Conservation (phyloP, 768 basidiomycete genomes). For the Lentinula edodes region DNA sequence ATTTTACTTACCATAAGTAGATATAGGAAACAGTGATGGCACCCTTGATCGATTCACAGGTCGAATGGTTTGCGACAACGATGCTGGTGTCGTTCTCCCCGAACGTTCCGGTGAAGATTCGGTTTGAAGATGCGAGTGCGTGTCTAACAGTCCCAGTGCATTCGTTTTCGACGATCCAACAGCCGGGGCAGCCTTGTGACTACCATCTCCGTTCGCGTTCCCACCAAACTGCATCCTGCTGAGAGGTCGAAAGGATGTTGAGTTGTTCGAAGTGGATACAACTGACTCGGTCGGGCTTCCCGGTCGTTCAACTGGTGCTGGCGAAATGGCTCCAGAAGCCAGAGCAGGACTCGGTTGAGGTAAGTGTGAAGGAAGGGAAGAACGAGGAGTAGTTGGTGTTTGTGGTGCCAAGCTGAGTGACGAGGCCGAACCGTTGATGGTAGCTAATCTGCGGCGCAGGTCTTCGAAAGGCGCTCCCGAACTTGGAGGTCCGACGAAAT, state of each 20-base stretch:
- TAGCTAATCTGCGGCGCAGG: slow-evolving; percentile 66
- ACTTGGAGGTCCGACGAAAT: slow-evolving; percentile 24
- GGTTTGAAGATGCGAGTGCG: slow-evolving; percentile 59
- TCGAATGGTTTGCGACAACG: slow-evolving; percentile 51
- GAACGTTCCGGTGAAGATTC: slow-evolving; percentile 70
- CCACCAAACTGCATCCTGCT: slow-evolving; percentile 68
- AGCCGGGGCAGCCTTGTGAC: slow-evolving; percentile 85
- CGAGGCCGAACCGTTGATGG: slow-evolving; percentile 66
- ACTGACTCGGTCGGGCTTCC: slow-evolving; percentile 82
- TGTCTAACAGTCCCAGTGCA: slow-evolving; percentile 77
- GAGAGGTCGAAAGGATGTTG: slow-evolving; percentile 48
- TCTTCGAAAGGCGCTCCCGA: slow-evolving; percentile 69
- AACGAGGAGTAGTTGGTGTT: slow-evolving; percentile 37
- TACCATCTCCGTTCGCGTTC: slow-evolving; percentile 37
- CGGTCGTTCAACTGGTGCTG: slow-evolving; percentile 47
- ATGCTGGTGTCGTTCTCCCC: slow-evolving; percentile 73
- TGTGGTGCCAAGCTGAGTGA: slow-evolving; percentile 45
- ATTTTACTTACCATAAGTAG: slow-evolving; percentile 57
- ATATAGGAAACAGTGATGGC: slow-evolving; percentile 54
- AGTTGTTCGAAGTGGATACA: slow-evolving; percentile 59
- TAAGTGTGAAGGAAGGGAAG: slow-evolving; percentile 32
- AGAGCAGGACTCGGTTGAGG: slow-evolving; percentile 19
- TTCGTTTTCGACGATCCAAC: slow-evolving; percentile 81
- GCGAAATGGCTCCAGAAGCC: slow-evolving; percentile 21
- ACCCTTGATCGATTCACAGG: slow-evolving; percentile 41